Base-by-base conservation (phyloP, 768 basidiomycete genomes). In the Suillus discolor region DNA sequence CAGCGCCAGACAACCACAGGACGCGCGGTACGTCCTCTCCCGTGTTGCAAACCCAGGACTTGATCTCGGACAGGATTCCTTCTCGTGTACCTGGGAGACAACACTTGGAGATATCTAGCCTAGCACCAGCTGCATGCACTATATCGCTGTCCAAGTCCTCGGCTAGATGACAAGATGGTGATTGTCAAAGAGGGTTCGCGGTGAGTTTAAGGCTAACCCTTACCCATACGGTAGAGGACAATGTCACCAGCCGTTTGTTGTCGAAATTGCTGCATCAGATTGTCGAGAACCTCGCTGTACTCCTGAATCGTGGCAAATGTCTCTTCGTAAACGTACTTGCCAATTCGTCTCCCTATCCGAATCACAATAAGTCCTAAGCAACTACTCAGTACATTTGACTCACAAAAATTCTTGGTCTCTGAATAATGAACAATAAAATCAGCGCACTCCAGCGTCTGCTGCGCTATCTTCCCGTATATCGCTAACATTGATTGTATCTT, bases 361-460 rank as follows among this genome's bases (percentile, higher is more conserved):
- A 47, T n/a, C 20, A 44, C 20, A 44, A 8, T 49, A 6, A 49
- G 47, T 23, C 23, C 12, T 15, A 4, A 3, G 12, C n/a, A 12
- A 6, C 47, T 0, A 8, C n/a, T 6, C 16, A 11, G 31, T 31
- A 18, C 16, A 11, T 34, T 6, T 7, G 4, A 69, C 70, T 20
- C 55, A 75, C 74, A 53, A 41, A 73, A 71, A 41, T 61, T 71
- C 51, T 71, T 72, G 15, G 64, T 72, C 55, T 64, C 69, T n/a
- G 73, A 69, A 63, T 76, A 75, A 38, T 71, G 67, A 5, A 63
- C 63, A 38, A 75, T 73, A 41, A 76, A 76, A 62, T 73, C 71
- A 0, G 69, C 69, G 36, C 73, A 74, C 45, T 76, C 74, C 8
- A 66, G 66, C 0, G 69, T 71, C 57, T 74, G 70, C 25, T 67